These are phyloP conservation scores for Vigna unguiculata DNA, from an alignment of 306 rosid genomes.

Conservation along the genomic window DNA sequence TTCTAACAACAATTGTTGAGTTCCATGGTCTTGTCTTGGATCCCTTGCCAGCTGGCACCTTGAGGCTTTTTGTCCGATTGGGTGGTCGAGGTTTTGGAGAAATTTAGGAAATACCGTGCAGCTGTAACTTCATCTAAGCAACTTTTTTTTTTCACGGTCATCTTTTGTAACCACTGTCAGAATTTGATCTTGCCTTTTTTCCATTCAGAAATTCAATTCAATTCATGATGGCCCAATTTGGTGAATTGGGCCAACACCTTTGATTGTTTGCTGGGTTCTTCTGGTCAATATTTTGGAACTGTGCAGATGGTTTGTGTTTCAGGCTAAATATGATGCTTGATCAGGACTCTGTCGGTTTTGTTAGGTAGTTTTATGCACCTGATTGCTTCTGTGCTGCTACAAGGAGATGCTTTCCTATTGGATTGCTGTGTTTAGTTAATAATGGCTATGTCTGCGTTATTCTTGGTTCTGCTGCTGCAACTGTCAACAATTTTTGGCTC, in stretches of 20 bases:
- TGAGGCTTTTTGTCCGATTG: slow-evolving; percentile 39
- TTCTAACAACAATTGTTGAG: slow-evolving; percentile 4
- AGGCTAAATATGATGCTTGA: slow-evolving; percentile 32
- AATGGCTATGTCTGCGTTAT: slow-evolving; percentile 54
- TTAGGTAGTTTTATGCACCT: slow-evolving; percentile 19
- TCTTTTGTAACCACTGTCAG: slow-evolving; percentile 32
- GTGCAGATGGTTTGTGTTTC: slow-evolving; percentile 38
- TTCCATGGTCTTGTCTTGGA: slow-evolving; percentile 43
- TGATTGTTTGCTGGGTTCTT: slow-evolving; percentile 17
- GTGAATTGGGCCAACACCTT: slow-evolving; percentile 43
- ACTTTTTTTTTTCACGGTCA: slow-evolving; percentile 26
- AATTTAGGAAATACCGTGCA: slow-evolving; percentile 28
- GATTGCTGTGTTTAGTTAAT: slow-evolving; percentile 41
- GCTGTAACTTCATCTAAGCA: slow-evolving; percentile 6
- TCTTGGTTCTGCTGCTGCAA: slow-evolving; percentile 58
- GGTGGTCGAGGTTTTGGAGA: slow-evolving; percentile 46
- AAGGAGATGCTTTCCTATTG: slow-evolving; percentile 49
- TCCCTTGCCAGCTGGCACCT: slow-evolving; percentile 37
- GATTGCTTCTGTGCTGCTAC: background rate
- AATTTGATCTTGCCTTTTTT: slow-evolving; percentile 39
- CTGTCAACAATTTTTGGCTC: slow-evolving; percentile 58
- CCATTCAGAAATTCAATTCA: slow-evolving; percentile 14
- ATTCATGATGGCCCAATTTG: slow-evolving; percentile 44
- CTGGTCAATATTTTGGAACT: slow-evolving; percentile 20
- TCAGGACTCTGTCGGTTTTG: slow-evolving; percentile 35